Base-by-base conservation (phyloP, 2,329 filamentous ascomycete species). In the Arthrobotrys sphaeroides region DNA sequence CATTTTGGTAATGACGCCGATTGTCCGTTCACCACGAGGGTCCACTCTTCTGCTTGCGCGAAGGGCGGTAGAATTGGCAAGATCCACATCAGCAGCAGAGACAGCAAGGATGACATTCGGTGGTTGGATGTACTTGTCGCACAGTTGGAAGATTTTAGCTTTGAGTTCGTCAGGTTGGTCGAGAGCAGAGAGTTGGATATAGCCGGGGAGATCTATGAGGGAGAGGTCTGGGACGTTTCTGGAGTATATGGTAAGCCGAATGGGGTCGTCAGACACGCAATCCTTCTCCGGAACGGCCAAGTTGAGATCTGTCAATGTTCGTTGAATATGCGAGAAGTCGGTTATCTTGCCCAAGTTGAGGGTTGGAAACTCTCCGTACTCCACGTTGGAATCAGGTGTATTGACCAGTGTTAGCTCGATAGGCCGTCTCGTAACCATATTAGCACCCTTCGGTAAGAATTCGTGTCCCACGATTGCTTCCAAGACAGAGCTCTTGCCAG, bases 1-100 rank as follows among this genome's bases (percentile, higher is more conserved):
- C 94, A 99, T 97, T 84, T 99, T 99, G 2, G 95, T 99, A 43
- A 99, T 90, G n/a, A 99, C 95, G 47, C 95, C 95, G 81, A 99
- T 99, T 0, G 95, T 99, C 77, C 95, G 88, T 83, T 99, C 95
- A 65, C 95, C 95, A 75, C 95, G 87, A 0, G 95, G 95, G 80
- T 99, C 95, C 26, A 98, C 94, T 79, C 94, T 88, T 77, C 95
- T 88, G 78, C 94, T 97, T 16, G 95, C 93, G 79, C 94, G 87
- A 22, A 99, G 84, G 4, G 95, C 94, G 5, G 95, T 95, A 0
- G 95, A 99, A 82, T 99, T 99, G 20, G 95, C 95, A 69, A 99
- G 84, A 85, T 99, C 95, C 16, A 99, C 95, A 83, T 99, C 95
- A 22, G 95, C 95, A 0, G 96, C 95, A 0, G 96, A 99, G 77